Conservation (phyloP, 345 rosid species). For the Trapa incisa region DNA sequence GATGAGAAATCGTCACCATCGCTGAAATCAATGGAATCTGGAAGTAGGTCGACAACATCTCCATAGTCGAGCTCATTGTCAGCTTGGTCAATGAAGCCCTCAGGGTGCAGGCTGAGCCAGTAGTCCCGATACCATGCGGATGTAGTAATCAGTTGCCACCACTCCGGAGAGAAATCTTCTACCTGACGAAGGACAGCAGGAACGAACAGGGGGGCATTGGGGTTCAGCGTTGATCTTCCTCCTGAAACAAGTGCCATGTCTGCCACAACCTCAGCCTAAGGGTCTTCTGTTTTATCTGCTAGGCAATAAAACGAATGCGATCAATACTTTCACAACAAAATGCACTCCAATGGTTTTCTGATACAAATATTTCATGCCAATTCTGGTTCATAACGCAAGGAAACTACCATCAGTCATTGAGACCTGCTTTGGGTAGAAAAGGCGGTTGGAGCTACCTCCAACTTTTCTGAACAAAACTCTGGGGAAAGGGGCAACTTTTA, state of each 20-base stretch:
- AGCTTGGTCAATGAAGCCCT: slow-evolving; percentile 40
- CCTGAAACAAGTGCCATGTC: slow-evolving; percentile 72
- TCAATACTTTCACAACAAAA: neutral
- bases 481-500: neutral
- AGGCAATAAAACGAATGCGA: neutral
- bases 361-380: neutral
- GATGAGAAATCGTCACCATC: slow-evolving; percentile 35
- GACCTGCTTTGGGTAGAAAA: neutral
- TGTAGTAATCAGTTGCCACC: slow-evolving; percentile 86
- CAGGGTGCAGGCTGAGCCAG: slow-evolving; percentile 72
- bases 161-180: slow-evolving; percentile 88
- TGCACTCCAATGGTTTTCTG: neutral
- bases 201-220: slow-evolving; percentile 70
- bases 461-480: neutral
- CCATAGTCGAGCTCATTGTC: slow-evolving; percentile 15
- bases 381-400: neutral
- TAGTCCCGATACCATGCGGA: slow-evolving; percentile 71
- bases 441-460: neutral
- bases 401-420: neutral
- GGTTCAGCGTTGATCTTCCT: slow-evolving; percentile 66
- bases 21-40: slow-evolving; percentile 54
- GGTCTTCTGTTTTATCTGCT: slow-evolving; percentile 6
- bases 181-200: slow-evolving; percentile 72
- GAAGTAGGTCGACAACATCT: slow-evolving; percentile 41
- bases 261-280: slow-evolving; percentile 8